phyloP scores from a whole-genome alignment of 176 grass and related monocot genomes.

The Ensete glaucum region DNA sequence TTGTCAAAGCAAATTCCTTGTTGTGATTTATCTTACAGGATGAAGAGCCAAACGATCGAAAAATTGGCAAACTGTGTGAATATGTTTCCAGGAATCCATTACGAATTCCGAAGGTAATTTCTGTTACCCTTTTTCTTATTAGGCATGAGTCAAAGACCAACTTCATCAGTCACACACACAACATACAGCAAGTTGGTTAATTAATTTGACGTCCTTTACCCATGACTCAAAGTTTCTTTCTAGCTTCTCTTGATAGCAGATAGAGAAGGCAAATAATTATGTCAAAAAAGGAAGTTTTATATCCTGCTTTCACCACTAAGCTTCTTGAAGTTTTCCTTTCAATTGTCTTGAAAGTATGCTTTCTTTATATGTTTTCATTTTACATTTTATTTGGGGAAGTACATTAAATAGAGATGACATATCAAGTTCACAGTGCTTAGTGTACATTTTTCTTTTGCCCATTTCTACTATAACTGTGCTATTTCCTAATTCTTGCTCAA shows the following conservation, averaged over 20 bases:
- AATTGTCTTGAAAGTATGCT: neutral
- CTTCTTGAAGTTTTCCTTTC: neutral
- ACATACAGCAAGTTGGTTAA: neutral
- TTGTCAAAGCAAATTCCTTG: neutral
- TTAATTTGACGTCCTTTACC: neutral
- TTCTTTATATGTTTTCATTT: neutral
- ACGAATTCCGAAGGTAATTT: slow-evolving; percentile 77
- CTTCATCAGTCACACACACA: neutral
- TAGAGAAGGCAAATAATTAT: neutral
- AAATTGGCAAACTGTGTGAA: slow-evolving; percentile 92
- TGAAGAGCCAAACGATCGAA: slow-evolving; percentile 78
- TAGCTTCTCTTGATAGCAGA: neutral
- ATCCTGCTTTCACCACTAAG: neutral
- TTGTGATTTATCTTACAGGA: slow-evolving; percentile 44
- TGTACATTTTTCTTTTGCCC: neutral
- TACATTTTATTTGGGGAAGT: neutral
- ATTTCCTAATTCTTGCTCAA: neutral
- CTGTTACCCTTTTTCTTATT: neutral
- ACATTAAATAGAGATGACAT: neutral
- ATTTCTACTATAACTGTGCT: neutral
- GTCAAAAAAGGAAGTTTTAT: neutral
- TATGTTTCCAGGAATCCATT: slow-evolving; percentile 86
- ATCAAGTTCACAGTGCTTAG: neutral
- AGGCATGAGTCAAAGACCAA: neutral
- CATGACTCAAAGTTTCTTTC: neutral